Evolutionary conservation across 2,329 filamentous ascomycete species (phyloP).

Genomic region (Colletotrichum sp.): DNA sequence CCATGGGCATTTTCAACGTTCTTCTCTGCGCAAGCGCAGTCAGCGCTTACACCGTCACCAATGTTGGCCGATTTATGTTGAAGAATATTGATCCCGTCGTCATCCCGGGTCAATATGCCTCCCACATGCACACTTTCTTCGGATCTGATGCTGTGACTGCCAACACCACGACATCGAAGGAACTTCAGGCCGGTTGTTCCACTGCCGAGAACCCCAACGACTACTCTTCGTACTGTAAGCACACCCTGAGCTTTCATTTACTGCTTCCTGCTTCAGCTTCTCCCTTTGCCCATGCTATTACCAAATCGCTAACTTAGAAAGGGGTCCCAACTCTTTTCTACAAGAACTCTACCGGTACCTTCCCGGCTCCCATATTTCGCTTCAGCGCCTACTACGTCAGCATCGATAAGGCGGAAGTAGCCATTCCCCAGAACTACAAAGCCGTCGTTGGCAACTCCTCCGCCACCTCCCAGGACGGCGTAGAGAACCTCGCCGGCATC

Average conservation of each 20-base stretch:
- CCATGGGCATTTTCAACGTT: not conserved
- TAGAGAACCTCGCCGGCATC: slow-evolving; percentile 13
- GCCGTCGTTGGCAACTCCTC: slow-evolving; percentile 43
- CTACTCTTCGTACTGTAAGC: slow-evolving; percentile 47
- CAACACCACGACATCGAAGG: slow-evolving; percentile 26
- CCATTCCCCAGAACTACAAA: slow-evolving; percentile 47
- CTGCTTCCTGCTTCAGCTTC: too few species aligned
- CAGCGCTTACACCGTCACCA: slow-evolving; percentile 22
- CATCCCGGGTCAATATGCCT: slow-evolving; percentile 32
- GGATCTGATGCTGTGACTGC: slow-evolving; percentile 36
- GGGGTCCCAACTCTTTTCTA: slow-evolving; percentile 45
- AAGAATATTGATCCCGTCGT: slow-evolving; percentile 39
- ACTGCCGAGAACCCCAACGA: slow-evolving; percentile 51
- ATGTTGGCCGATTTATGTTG: slow-evolving; percentile 28
- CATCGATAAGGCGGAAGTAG: slow-evolving; percentile 44
- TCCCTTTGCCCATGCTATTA: fast-evolving
- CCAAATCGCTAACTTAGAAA: not conserved
- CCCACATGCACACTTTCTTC: slow-evolving; percentile 38
- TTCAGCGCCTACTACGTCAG: slow-evolving; percentile 53
- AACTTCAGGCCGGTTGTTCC: slow-evolving; percentile 47
- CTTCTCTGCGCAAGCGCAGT: not conserved
- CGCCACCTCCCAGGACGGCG: slow-evolving; percentile 31
- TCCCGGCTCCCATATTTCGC: slow-evolving; percentile 31
- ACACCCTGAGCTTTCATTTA: too few species aligned
- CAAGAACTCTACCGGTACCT: slow-evolving; percentile 30